A percentile compares a stretch with the other conserved stretches of the same genome.
Conservation (phyloP, 495 filamentous ascomycete species). For the Pyronema domesticum region DNA sequence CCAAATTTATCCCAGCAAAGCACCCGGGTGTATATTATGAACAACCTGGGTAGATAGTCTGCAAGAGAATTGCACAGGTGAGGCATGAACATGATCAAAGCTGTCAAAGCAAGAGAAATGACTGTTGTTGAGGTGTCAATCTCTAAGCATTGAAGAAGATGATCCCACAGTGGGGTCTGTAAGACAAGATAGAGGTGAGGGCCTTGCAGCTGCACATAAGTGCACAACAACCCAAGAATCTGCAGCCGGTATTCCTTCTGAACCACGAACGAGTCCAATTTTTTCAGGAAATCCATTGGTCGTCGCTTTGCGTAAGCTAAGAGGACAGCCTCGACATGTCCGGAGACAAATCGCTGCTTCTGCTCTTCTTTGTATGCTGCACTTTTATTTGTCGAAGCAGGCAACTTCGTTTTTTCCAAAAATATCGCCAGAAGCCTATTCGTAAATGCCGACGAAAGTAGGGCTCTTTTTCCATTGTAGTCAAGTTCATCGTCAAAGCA, state of each 20-base stretch:
- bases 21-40: slow-evolving; percentile 55
- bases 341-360: slow-evolving; percentile 28
- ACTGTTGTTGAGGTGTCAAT: slow-evolving; percentile 53
- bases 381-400: slow-evolving; percentile 27
- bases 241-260: slow-evolving; percentile 39
- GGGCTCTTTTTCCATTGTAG: slow-evolving; percentile 27
- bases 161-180: slow-evolving; percentile 45
- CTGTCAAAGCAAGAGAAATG: slow-evolving; percentile 46
- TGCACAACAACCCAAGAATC: slow-evolving; percentile 40
- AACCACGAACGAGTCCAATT: slow-evolving; percentile 41
- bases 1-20: slow-evolving; percentile 50
- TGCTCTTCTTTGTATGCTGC: slow-evolving; percentile 39
- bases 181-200: slow-evolving; percentile 53
- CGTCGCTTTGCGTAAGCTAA: slow-evolving; percentile 45
- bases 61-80: slow-evolving; percentile 51
- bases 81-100: slow-evolving; percentile 56
- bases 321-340: slow-evolving; percentile 35
- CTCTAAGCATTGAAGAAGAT: slow-evolving; percentile 50
- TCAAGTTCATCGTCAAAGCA: slow-evolving; percentile 38
- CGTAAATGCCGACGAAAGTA: slow-evolving; percentile 29
- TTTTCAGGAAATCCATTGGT: slow-evolving; percentile 46
- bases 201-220: slow-evolving; percentile 48
- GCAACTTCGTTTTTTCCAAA: slow-evolving; percentile 34
- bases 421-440: slow-evolving; percentile 42
- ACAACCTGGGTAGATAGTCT: slow-evolving; percentile 44